Evolutionary conservation across 1,284 basidiomycete genomes (phyloP).

Genomic region (Flammula alnicola): DNA sequence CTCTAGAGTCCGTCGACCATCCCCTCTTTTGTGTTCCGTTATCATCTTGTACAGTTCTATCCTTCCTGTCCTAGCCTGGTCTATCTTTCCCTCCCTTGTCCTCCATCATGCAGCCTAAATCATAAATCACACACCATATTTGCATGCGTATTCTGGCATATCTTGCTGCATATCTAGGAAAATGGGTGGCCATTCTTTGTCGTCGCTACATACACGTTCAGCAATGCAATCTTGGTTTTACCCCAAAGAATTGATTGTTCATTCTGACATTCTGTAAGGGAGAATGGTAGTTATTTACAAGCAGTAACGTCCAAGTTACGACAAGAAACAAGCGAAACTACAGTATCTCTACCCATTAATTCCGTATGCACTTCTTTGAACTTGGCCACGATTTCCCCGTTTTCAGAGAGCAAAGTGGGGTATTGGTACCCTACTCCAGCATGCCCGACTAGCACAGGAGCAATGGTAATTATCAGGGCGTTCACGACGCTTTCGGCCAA

Average conservation of each 20-base stretch:
- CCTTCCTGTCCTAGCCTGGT: no score
- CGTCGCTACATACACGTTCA: conserved; percentile 20
- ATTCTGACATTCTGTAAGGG: no score
- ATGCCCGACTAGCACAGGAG: conserved; percentile 79
- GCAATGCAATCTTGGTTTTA: conserved; percentile 18
- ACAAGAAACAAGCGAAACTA: conserved; percentile 29
- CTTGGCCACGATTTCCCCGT: conserved; percentile 3
- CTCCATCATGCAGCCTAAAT: background rate
- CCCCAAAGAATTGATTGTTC: no score
- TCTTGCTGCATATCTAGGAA: conserved; percentile 1
- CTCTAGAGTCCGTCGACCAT: no score
- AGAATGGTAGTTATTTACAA: no score
- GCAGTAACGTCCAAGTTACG: no score
- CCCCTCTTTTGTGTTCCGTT: background rate
- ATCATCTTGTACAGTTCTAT: background rate
- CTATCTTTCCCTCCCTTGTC: background rate
- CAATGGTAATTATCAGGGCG: conserved; percentile 80
- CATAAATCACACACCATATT: background rate
- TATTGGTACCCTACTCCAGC: conserved; percentile 65
- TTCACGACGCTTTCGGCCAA: conserved; percentile 61
- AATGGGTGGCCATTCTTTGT: background rate
- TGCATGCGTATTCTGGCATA: no score
- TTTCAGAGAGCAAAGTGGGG: background rate
- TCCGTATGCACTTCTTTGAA: conserved; percentile 40
- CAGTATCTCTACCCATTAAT: conserved; percentile 46